phyloP scores from a whole-genome alignment of 2,329 filamentous ascomycete species.

The Samsoniella hepiali region DNA sequence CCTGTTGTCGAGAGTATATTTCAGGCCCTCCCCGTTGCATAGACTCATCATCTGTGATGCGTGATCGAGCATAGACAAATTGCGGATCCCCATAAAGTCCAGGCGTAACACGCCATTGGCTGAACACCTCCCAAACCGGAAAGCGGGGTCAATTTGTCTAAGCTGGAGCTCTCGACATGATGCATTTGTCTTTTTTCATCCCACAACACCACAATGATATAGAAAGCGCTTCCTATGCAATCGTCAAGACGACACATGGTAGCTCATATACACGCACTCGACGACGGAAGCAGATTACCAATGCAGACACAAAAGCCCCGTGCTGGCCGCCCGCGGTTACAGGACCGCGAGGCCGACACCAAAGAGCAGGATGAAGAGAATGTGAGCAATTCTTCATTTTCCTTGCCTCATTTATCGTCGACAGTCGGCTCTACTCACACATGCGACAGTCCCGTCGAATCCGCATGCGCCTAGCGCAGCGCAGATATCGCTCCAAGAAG shows the following conservation, averaged over 20 bases:
- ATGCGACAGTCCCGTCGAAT: background rate
- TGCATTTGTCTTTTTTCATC: background rate
- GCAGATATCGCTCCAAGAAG: conserved; percentile 18
- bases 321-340: conserved; percentile 15
- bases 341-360: background rate
- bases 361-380: conserved; percentile 12
- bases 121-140: background rate
- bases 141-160: conserved; percentile 12
- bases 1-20: no score
- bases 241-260: background rate
- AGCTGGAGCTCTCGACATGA: background rate
- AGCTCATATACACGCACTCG: background rate
- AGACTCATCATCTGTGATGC: no score
- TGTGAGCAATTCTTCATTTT: background rate
- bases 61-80: background rate
- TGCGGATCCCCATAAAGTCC: background rate
- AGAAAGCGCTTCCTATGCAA: background rate
- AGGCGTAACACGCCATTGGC: conserved; percentile 15
- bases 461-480: conserved; percentile 17
- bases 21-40: no score
- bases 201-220: background rate
- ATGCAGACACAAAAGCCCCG: conserved; percentile 15
- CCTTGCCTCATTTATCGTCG: no score
- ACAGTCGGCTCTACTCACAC: background rate
- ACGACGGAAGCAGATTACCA: background rate